Evolutionary conservation across 192 early-diverging fungal species (phyloP).

Genomic region (Podila epigama): DNA sequence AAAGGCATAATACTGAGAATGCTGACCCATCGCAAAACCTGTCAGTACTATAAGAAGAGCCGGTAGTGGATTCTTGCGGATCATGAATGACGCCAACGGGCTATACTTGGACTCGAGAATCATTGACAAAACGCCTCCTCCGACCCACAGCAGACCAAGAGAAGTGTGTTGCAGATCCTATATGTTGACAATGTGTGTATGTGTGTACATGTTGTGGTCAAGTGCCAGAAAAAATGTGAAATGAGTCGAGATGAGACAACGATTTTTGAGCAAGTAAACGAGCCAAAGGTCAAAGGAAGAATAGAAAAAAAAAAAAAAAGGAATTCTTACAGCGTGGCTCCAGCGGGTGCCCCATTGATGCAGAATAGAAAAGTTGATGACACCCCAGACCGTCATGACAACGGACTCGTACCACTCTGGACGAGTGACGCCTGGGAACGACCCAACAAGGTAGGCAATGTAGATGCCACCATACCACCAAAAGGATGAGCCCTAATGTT

Average conservation of each 20-base stretch:
- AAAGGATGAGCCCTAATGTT: slow-evolving; percentile 43
- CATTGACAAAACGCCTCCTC: slow-evolving; percentile 53
- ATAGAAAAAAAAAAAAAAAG: background rate
- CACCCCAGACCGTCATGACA: slow-evolving; percentile 51
- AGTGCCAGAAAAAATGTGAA: background rate
- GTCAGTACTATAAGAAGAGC: slow-evolving; percentile 51
- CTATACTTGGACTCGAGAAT: slow-evolving; percentile 41
- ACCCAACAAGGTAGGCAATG: slow-evolving; percentile 52
- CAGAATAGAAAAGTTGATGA: slow-evolving; percentile 50
- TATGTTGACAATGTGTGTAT: background rate
- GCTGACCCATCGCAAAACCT: slow-evolving; percentile 48
- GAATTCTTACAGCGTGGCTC: slow-evolving; percentile 45
- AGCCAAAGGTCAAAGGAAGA: background rate
- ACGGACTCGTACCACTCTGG: slow-evolving; percentile 53
- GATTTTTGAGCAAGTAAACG: background rate
- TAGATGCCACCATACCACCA: slow-evolving; percentile 53
- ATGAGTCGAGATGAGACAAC: background rate
- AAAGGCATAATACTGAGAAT: slow-evolving; percentile 44
- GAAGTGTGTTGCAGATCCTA: slow-evolving; percentile 48
- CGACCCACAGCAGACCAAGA: slow-evolving; percentile 54
- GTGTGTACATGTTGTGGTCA: too few relatives aligned
- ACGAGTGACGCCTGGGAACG: slow-evolving; percentile 46
- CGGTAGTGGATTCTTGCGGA: slow-evolving; percentile 50
- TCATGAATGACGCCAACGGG: slow-evolving; percentile 32
- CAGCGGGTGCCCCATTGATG: slow-evolving; percentile 53